Evolutionary conservation across 2,329 filamentous ascomycete species (phyloP).

Genomic region (Pestalotiopsis sp.): DNA sequence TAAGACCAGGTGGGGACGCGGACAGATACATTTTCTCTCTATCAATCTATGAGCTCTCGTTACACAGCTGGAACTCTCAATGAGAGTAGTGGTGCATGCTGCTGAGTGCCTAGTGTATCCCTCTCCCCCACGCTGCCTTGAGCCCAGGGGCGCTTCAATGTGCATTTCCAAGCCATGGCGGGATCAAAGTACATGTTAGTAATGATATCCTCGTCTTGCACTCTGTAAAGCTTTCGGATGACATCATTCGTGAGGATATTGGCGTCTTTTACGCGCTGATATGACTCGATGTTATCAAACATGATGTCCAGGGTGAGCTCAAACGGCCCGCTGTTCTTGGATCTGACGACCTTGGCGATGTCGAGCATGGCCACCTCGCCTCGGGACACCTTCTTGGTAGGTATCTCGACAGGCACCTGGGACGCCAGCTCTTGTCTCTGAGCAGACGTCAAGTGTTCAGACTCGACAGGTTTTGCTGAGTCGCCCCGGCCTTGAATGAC

Average conservation of each 20-base stretch:
- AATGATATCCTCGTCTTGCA: constrained; percentile 30
- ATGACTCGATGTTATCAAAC: constrained; percentile 33
- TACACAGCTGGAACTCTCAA: constrained; percentile 24
- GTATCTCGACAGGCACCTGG: neutral
- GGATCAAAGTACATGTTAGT: constrained; percentile 38
- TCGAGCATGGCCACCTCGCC: constrained; percentile 20
- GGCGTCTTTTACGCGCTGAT: constrained; percentile 31
- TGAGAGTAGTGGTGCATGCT: constrained; percentile 38
- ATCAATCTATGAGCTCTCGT: too few species aligned
- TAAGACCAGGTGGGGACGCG: too few species aligned
- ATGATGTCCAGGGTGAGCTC: constrained; percentile 19
- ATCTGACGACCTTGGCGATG: constrained; percentile 35
- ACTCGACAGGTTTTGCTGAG: neutral
- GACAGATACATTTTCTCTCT: too few species aligned
- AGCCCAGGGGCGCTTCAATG: constrained; percentile 35
- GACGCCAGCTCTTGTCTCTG: constrained; percentile 9
- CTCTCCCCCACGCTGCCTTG: constrained; percentile 39
- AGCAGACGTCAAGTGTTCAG: constrained; percentile 9
- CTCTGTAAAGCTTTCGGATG: constrained; percentile 29
- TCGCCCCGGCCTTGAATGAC: neutral
- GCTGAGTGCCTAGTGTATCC: constrained; percentile 37
- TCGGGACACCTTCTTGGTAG: neutral
- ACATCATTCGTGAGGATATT: constrained; percentile 27
- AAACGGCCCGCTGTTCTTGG: constrained; percentile 10
- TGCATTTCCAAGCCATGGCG: constrained; percentile 40